Evolutionary conservation across 345 rosid genomes (phyloP).

Genomic region (Corymbia maculata): DNA sequence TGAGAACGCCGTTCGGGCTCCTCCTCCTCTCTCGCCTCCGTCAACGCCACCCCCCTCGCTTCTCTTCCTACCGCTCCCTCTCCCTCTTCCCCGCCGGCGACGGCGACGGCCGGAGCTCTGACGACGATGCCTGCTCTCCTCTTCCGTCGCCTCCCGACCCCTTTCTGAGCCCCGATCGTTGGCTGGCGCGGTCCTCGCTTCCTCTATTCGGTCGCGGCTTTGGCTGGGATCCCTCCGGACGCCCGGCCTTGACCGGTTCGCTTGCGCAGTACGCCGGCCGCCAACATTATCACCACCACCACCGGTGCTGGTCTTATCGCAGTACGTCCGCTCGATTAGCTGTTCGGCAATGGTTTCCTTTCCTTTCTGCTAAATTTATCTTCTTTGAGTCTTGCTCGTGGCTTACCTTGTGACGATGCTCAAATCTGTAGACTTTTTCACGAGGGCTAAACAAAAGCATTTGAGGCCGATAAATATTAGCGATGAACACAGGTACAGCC

Average conservation of each 20-base stretch:
- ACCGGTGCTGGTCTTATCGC: conserved; percentile 22
- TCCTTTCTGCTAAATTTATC: neutral
- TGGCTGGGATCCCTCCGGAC: neutral
- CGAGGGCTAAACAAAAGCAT: conserved; percentile 72
- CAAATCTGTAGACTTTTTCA: conserved; percentile 42
- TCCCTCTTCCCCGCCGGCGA: neutral
- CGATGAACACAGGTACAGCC: conserved; percentile 70
- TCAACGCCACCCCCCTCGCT: conserved; percentile 13
- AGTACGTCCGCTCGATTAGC: conserved; percentile 18
- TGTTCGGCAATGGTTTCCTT: neutral
- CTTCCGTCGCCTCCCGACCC: neutral
- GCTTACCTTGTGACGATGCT: neutral
- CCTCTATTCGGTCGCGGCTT: neutral
- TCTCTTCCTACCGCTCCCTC: neutral
- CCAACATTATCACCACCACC: conserved; percentile 1
- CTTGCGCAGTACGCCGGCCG: conserved; percentile 4
- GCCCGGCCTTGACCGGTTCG: neutral
- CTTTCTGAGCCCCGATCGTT: neutral
- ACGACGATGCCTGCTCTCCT: neutral
- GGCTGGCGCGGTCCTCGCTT: neutral
- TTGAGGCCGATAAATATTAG: conserved; percentile 50
- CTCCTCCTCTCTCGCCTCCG: conserved; percentile 42
- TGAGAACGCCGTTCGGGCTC: conserved; percentile 12
- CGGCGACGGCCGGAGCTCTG: neutral
- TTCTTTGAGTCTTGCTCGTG: neutral